Percentiles rank a stretch among this genome's conserved stretches.
phyloP scores from a whole-genome alignment of 2,329 filamentous ascomycete species.

The Hypoxylon rubiginosum region DNA sequence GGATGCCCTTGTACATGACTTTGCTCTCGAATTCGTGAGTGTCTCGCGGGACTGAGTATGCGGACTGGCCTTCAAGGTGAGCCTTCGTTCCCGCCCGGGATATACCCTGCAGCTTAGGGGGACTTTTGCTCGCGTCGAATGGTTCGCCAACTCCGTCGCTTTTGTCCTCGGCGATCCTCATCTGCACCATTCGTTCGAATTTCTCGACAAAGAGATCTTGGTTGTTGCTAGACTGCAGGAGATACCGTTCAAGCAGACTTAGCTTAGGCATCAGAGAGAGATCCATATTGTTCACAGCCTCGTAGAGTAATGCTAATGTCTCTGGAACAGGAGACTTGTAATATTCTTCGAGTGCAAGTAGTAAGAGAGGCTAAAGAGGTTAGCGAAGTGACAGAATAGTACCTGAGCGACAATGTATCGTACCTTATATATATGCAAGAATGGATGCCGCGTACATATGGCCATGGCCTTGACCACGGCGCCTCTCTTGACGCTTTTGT shows the following conservation, averaged over 20 bases:
- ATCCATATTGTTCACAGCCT: slow-evolving; percentile 97
- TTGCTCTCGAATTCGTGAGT: slow-evolving; percentile 98
- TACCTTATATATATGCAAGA: slow-evolving; percentile 98
- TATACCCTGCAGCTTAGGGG: slow-evolving; percentile 62
- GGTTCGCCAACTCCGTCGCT: slow-evolving; percentile 59
- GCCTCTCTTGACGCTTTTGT: slow-evolving; percentile 91
- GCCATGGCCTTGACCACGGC: slow-evolving; percentile 98
- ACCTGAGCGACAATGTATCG: slow-evolving; percentile 41
- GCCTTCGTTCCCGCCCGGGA: slow-evolving; percentile 74
- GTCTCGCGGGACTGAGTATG: slow-evolving; percentile 86
- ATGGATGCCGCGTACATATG: slow-evolving; percentile 96
- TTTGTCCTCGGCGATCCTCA: slow-evolving; percentile 77
- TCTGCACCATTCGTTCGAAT: slow-evolving; percentile 93
- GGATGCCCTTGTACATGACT: slow-evolving; percentile 95
- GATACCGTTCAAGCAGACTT: slow-evolving; percentile 84
- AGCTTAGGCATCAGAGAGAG: slow-evolving; percentile 91
- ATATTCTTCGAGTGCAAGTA: slow-evolving; percentile 95
- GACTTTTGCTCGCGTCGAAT: slow-evolving; percentile 64
- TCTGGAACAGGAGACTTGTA: slow-evolving; percentile 92
- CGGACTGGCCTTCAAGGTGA: slow-evolving; percentile 71
- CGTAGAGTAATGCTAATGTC: slow-evolving; percentile 88
- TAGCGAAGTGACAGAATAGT: slow-evolving; percentile 25
- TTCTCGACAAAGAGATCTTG: slow-evolving; percentile 98
- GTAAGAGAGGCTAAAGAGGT: slow-evolving; percentile 77
- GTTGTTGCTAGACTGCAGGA: slow-evolving; percentile 90